A percentile compares a stretch with the other conserved stretches of the same genome.
These are phyloP conservation scores for Ettlia oleoabundans DNA, from an alignment of 139 green algal species.

Conservation along the genomic window DNA sequence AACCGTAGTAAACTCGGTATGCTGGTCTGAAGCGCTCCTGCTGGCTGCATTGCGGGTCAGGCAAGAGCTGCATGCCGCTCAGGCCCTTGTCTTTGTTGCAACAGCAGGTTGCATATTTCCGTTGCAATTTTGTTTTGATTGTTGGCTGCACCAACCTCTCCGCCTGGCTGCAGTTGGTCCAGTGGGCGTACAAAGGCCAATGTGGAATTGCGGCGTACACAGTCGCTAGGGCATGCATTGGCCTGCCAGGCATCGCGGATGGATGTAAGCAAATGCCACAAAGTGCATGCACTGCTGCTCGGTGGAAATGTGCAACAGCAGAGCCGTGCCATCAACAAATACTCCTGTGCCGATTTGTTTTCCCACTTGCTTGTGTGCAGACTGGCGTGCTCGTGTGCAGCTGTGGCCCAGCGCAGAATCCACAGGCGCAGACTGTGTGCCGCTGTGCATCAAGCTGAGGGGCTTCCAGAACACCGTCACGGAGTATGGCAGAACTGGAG, in stretches of 20 bases:
- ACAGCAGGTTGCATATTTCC: no score
- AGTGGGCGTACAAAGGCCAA: slow-evolving; percentile 14
- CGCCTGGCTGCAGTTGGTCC: background rate
- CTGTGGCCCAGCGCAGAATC: slow-evolving; percentile 3
- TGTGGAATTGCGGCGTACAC: slow-evolving; percentile 4
- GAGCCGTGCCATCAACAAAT: no score
- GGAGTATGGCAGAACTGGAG: slow-evolving; percentile 1
- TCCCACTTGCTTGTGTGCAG: background rate
- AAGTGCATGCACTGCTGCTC: no score
- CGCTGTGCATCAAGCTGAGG: slow-evolving; percentile 30
- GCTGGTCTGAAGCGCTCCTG: background rate
- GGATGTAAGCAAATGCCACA: slow-evolving; percentile 32
- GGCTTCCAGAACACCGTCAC: slow-evolving; percentile 9
- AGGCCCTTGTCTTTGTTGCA: no score
- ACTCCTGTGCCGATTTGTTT: background rate
- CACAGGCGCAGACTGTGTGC: background rate
- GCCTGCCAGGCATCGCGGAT: background rate
- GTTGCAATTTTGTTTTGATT: no score
- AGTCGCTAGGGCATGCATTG: background rate
- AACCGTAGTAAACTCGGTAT: slow-evolving; percentile 1
- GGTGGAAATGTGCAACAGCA: no score
- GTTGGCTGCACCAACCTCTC: no score
- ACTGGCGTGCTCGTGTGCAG: slow-evolving; percentile 10
- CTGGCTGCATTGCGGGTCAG: background rate
- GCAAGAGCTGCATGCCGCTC: no score